Evolutionary conservation across 805 yeast genomes (phyloP).

Genomic region (Yamadazyma sp.): DNA sequence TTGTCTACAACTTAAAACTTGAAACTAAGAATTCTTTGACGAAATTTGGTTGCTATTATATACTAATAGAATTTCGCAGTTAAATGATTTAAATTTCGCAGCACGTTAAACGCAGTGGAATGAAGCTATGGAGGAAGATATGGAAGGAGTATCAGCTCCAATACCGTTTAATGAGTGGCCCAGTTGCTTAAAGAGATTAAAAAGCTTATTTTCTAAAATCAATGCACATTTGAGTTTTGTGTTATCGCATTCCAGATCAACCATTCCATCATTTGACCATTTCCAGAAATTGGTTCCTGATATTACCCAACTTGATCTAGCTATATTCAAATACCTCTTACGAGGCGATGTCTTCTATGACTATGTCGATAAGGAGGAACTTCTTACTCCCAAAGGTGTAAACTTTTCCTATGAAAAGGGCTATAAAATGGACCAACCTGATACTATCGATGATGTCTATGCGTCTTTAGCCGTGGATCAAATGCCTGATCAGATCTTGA

Average conservation of each 20-base stretch:
- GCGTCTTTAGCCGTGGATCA: conserved; percentile 54
- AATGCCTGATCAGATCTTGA: conserved; percentile 39
- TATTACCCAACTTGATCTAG: conserved; percentile 52
- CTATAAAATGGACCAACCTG: conserved; percentile 29
- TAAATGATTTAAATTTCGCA: no score
- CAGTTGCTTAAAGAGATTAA: conserved; percentile 13
- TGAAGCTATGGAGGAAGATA: neutral
- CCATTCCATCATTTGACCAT: conserved; percentile 29
- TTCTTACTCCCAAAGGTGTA: conserved; percentile 33
- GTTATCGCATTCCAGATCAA: conserved; percentile 31
- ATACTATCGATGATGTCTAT: conserved; percentile 46
- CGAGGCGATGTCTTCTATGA: conserved; percentile 66
- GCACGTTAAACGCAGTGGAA: neutral
- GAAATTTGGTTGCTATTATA: no score
- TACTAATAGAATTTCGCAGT: no score
- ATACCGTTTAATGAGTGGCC: conserved; percentile 10
- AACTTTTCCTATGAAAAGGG: conserved; percentile 28
- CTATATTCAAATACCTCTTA: conserved; percentile 56
- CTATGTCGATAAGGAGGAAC: conserved; percentile 76
- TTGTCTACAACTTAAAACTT: no score
- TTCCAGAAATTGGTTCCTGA: conserved; percentile 28
- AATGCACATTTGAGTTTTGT: conserved; percentile 41
- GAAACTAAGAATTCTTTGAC: no score
- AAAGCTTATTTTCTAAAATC: conserved; percentile 21
- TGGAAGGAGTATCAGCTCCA: neutral